A percentile compares a stretch with the other conserved stretches of the same genome.
Conservation (phyloP, 345 rosid species). For the Garcia nutans region DNA sequence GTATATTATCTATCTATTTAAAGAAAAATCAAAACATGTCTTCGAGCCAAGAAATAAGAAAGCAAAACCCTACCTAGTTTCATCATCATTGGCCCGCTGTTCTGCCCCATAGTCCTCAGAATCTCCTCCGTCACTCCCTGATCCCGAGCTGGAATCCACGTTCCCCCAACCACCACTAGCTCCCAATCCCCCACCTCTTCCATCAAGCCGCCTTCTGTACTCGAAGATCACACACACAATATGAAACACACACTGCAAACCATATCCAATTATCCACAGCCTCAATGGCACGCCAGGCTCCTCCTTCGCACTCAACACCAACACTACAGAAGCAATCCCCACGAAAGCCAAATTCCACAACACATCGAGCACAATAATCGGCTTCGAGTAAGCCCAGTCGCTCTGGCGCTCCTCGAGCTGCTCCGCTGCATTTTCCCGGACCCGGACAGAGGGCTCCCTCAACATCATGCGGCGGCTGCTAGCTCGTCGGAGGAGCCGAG, state of each 20-base stretch:
- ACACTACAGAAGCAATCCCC: constrained; percentile 41
- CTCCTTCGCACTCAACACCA: constrained; percentile 54
- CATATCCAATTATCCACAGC: constrained; percentile 69
- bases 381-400: constrained; percentile 79
- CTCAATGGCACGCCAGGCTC: constrained; percentile 63
- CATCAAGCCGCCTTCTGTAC: constrained; percentile 47
- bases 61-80: constrained; percentile 39
- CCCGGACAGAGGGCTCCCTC: constrained; percentile 70
- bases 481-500: constrained; percentile 70
- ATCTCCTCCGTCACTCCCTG: constrained; percentile 38
- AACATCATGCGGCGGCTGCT: constrained; percentile 82
- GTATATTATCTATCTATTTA: not conserved
- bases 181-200: constrained; percentile 15
- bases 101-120: constrained; percentile 29
- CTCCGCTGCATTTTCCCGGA: constrained; percentile 84
- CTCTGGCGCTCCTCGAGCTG: constrained; percentile 82
- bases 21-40: not conserved
- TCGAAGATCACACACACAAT: constrained; percentile 56
- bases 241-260: constrained; percentile 65
- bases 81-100: constrained; percentile 35
- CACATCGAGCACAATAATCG: constrained; percentile 61
- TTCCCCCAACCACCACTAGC: constrained; percentile 6
- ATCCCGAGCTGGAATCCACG: constrained; percentile 26
- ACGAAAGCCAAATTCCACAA: constrained; percentile 69
- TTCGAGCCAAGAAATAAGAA: not conserved